Evolutionary conservation across 371 early-diverging fungal species (phyloP), one percentile per base, ranked within the genome.

Genomic region (Mucor plumbeus): DNA sequence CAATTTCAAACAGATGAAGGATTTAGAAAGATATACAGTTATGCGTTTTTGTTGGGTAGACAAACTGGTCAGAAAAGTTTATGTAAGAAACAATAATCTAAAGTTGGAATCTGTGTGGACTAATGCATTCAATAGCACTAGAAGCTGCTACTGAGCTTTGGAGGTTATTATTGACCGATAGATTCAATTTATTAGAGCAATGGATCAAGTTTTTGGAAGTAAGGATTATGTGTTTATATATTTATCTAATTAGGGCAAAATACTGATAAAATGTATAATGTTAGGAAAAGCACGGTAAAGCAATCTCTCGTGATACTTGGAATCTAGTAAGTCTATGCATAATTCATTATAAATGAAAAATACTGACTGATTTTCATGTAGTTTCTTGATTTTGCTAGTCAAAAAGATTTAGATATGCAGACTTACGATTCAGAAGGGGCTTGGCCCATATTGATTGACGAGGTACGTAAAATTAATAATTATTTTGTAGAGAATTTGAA

Each of bases 221-320:
- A 72, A 69, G 64, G 54, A 19, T 44, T 8, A 36, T 10, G 14
- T n/a, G 14, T 9, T 26, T 4, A n/a, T 19, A 6, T 34, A 14
- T 36, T 26, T 26, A 38, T 21, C 10, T 39, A 19, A 19, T 48
- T 7, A 21, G 10, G 39, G 17, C 0, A 11, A 31, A 41, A 33
- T 19, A 60, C 21, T 59, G 13, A 39, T 15, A 59, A 26, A 11
- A n/a, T 35, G 14, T 17, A 13, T 36, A 19, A 7, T 33, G 34
- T 17, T 69, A 89, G 83, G 85, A 90, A 64, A 84, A 92, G 59
- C 87, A 93, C 74, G 82, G 84, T 14, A 92, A 91, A 65, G 86
- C 94, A 10, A 93, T 95, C 67, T 90, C 91, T 31, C 88, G 88
- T 58, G 95, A 95, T 74, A 93, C 94, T 5, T 95, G 95, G 96